Evolutionary conservation across 2,329 filamentous ascomycete genomes (phyloP), one percentile per base, ranked within the genome.

Genomic region (Hirsutella rhossiliensis): DNA sequence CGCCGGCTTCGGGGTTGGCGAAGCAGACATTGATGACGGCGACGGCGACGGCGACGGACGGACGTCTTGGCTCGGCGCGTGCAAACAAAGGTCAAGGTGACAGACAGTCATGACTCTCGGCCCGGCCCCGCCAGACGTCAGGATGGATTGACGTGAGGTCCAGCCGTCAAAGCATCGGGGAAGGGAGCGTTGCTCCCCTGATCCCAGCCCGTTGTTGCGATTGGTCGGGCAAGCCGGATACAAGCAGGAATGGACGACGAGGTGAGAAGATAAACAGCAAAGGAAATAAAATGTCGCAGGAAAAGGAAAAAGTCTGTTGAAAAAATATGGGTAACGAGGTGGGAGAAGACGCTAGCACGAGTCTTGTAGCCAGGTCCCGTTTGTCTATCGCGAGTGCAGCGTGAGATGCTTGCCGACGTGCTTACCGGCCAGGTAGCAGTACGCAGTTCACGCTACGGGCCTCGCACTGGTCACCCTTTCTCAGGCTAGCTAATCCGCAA

Each of bases 181-280:
- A 34, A 34, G n/a, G n/a, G 23, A 23, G 23, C 7, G 34, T 36
- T 36, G 3, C 13, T 43, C 15, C 32, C 43, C 43, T 18, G 40
- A 42, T 41, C 29, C 43, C 43, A 8, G 32, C 37, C 17, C 27
- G 6, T 11, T 40, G 17, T 42, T 36, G 43, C 43, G 43, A 45
- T 45, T 45, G 43, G 43, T 41, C 43, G 43, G 40, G 29, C 39
- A 27, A 17, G 13, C 17, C 13, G 34, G 34, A 3, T 15, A 18
- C 5, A 36, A 36, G n/a, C 34, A 36, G 34, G 34, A 36, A 11
- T 23, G 23, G 23, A 23, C 23, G 23, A 23, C 23, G 23, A 23
- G 23, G 23, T 7, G 23, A 23, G 23, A 23, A 7, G 23, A 7
- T 23, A 23, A 23, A 23, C 23, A 23, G 7, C 4, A 7, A 7